A percentile compares a stretch with the other conserved stretches of the same genome.
Conservation (phyloP, 2,329 filamentous ascomycete genomes). For the Chaetomium sp. region DNA sequence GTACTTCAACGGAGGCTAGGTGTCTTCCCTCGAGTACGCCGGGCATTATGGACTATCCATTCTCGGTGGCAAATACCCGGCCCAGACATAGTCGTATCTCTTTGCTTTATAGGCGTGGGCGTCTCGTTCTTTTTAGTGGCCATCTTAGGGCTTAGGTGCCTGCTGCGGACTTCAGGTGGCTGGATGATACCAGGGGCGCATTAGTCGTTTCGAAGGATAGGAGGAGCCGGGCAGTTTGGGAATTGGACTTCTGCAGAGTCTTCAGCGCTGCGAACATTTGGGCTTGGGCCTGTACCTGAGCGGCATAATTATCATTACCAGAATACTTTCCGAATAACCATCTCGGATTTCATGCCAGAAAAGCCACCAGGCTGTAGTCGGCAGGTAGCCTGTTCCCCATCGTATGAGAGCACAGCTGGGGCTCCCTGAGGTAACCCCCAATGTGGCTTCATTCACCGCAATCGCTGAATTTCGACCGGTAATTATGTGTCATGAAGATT, state of each 20-base stretch:
- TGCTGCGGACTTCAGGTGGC: not conserved
- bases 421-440: not conserved
- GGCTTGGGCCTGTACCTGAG: not conserved
- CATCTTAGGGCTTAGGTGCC: not conserved
- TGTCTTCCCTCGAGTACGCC: slow-evolving; percentile 10
- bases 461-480: not conserved
- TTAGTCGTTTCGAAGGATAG: not conserved
- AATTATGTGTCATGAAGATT: not conserved
- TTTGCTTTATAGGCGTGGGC: not conserved
- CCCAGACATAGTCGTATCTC: not conserved
- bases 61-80: not conserved
- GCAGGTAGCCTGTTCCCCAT: not conserved
- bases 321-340: not conserved
- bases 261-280: not conserved
- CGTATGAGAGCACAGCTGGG: not conserved
- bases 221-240: not conserved
- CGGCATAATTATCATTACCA: not conserved
- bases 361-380: too few relatives aligned
- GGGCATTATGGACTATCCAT: not conserved
- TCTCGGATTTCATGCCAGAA: too few relatives aligned
- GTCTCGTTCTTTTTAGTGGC: not conserved
- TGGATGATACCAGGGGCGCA: not conserved
- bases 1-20: slow-evolving; percentile 12
- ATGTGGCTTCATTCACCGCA: not conserved
- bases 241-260: not conserved